Base-by-base conservation (phyloP, 2,329 filamentous ascomycete genomes). In the Aspergillus candidus region DNA sequence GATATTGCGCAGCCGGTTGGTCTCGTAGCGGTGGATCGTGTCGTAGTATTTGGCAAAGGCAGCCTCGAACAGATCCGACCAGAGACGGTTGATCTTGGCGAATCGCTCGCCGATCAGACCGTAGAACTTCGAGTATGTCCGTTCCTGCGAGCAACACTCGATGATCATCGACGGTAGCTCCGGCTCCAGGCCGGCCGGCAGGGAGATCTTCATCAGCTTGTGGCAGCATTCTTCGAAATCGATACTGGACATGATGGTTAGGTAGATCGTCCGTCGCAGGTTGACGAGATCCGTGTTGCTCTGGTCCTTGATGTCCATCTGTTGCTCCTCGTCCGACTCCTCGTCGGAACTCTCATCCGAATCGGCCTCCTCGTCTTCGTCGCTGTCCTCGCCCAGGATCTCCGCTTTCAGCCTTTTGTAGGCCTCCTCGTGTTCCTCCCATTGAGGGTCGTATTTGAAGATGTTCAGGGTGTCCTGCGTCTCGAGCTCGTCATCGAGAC, bases 91-190 rank as follows among this genome's bases (percentile, higher is more conserved):
- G 59, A 98, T 82, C 69, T 95, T 96, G 60, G 89, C 88, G 68
- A 98, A 95, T 17, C 91, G 81, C 70, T 98, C 93, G 29, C 87
- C 93, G 44, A 97, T 89, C 52, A 95, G 72, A 11, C 93, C 93
- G 60, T 94, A 96, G 70, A 97, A 98, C 66, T 97, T 97, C 49
- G 90, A 90, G 68, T 94, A 98, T 1, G 93, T 96, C 57, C 89
- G 88, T 66, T 97, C 90, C 68, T 98, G 93, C 22, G 88, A 91
- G 66, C 90, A 95, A 63, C 89, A 95, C 68, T 98, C 93, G 53
- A 98, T 84, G 43, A 98, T 83, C 93, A 98, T 98, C 15, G 88
- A 94, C 1, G 90, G 89, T 35, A 98, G 75, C 65, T 98, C 93
- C 5, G 83, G 77, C 65, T 98, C 93, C 60, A 91, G 80, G 4